Evolutionary conservation across 352 stramenopile species (phyloP).

Genomic region (Globisporangium radiosum): DNA sequence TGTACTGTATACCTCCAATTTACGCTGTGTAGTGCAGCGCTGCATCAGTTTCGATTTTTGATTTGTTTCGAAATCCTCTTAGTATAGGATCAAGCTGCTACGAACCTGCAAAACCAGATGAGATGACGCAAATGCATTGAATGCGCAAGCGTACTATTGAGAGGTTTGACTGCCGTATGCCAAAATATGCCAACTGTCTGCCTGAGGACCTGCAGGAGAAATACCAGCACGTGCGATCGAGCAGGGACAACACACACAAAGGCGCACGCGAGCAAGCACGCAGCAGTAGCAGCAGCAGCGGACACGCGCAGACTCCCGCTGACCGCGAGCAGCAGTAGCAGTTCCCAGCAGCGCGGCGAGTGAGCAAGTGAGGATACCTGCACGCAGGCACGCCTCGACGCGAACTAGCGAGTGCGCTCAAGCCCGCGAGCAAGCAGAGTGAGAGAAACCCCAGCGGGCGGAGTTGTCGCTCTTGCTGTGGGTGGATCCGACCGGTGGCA

Average conservation of each 20-base stretch:
- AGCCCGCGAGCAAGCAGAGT: neutral
- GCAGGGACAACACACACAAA: neutral
- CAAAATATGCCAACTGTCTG: neutral
- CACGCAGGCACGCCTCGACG: neutral
- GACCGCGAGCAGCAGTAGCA: neutral
- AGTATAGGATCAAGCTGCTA: too few species aligned
- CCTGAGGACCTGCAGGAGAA: neutral
- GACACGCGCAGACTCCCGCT: neutral
- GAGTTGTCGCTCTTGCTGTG: constrained; percentile 16
- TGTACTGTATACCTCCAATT: too few species aligned
- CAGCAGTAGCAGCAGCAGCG: constrained; percentile 2
- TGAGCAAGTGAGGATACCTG: neutral
- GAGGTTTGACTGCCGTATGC: too few species aligned
- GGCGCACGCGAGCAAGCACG: neutral
- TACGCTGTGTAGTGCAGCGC: too few species aligned
- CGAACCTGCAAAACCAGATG: too few species aligned
- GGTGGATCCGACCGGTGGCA: constrained; percentile 8
- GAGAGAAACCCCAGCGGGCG: constrained; percentile 17
- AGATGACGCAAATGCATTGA: too few species aligned
- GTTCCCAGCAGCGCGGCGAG: neutral
- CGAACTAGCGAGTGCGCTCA: neutral
- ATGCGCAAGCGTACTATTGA: too few species aligned
- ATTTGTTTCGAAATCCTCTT: too few species aligned
- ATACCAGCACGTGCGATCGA: neutral
- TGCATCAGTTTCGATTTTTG: too few species aligned